Evolutionary conservation across 331 rosid species (phyloP), one percentile per base, ranked within the genome.

Genomic region (Spiraea crenata): DNA sequence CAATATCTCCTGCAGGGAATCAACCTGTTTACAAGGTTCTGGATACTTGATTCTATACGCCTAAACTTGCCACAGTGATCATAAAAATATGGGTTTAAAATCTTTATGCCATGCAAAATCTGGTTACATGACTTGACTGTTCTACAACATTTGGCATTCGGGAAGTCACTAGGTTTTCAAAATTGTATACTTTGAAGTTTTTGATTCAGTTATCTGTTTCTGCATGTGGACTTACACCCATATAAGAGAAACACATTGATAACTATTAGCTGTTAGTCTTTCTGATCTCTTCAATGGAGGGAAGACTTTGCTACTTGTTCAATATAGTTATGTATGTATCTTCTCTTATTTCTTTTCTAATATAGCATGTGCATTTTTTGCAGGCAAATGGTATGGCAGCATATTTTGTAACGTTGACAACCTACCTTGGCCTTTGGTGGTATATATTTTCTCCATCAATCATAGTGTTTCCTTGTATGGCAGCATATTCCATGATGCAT

Each of bases 311-410:
- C 35, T 44, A 19, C 35, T 25, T 62, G 12, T 34, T 69, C 16
- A 20, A 1, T 57, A 9, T 34, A 16, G 55, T 44, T 70, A 7
- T 48, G 3, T 16, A 17, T 42, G 41, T 72, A 16, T 14, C 3
- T 62, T 11, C 10, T 31, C 13, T 8, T 38, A 45, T 34, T 57
- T 9, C 10, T 46, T 58, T 71, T 34, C 52, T 76, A 57, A 37
- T 17, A 4, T 49, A 5, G 7, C 60, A 25, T 67, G 25, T 69
- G 59, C 56, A 3, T 78, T 75, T 78, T 75, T 16, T 83, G 51
- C 83, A 93, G 98, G 99, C 92, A 9, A 93, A 93, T 71, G 99
- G 99, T 39, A 62, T 91, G 67, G 81, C 82, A 0, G 95, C 99
- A 6, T 93, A 93, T 75, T 35, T 79, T 35, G 85, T 91, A 76